phyloP scores from a whole-genome alignment of 768 basidiomycete species.

The Boletus vermiculosoides region DNA sequence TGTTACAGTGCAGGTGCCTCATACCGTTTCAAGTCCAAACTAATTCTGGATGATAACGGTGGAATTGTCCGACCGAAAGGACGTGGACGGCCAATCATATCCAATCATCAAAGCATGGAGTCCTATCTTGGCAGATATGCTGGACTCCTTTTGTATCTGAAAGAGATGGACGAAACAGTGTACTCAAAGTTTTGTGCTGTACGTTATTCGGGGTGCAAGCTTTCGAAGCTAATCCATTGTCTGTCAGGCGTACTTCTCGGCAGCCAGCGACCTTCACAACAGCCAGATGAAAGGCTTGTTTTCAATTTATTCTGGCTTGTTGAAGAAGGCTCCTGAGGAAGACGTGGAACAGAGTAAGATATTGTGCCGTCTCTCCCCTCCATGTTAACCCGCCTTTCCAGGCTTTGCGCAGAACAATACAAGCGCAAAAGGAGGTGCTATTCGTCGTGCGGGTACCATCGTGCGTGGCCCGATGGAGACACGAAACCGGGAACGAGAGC shows the following conservation, averaged over 20 bases:
- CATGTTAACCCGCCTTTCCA: constrained; percentile 23
- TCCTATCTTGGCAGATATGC: constrained; percentile 83
- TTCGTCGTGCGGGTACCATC: constrained; percentile 81
- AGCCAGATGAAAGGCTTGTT: constrained; percentile 78
- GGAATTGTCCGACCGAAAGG: constrained; percentile 50
- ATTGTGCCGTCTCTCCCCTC: neutral
- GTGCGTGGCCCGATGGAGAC: constrained; percentile 74
- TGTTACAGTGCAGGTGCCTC: neutral
- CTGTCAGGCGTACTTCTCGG: constrained; percentile 85
- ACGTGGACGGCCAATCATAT: constrained; percentile 46
- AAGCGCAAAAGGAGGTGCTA: constrained; percentile 48
- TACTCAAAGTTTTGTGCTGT: constrained; percentile 92
- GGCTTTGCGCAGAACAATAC: constrained; percentile 43
- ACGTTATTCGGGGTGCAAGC: constrained; percentile 30
- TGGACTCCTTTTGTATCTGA: constrained; percentile 87
- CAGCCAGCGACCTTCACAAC: constrained; percentile 77
- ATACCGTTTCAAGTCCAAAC: constrained; percentile 50
- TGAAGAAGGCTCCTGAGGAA: constrained; percentile 72
- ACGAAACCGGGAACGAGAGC: constrained; percentile 44
- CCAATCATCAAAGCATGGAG: constrained; percentile 74
- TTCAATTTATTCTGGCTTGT: constrained; percentile 49
- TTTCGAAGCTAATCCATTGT: constrained; percentile 1
- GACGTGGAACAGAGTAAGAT: constrained; percentile 67
- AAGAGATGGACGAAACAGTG: constrained; percentile 90
- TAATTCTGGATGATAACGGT: constrained; percentile 61